These are phyloP conservation scores for Morella rubra DNA, from an alignment of 306 rosid species.

Conservation along the genomic window DNA sequence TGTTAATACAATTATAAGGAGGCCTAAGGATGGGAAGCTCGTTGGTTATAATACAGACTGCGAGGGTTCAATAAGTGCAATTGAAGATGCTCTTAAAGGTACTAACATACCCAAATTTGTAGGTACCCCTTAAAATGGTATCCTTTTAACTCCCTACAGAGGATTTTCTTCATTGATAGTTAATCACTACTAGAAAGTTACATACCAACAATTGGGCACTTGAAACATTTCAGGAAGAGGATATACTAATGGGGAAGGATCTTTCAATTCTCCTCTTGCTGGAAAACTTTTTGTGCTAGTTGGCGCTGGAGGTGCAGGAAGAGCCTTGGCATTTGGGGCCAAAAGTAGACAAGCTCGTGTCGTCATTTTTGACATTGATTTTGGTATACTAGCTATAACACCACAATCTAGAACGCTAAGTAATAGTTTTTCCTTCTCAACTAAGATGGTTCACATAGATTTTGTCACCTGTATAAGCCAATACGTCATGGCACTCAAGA, in stretches of 20 bases:
- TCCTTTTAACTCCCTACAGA: neutral
- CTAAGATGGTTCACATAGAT: neutral
- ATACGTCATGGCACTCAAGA: neutral
- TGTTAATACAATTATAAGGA: slow-evolving; percentile 47
- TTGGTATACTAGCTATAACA: slow-evolving; percentile 29
- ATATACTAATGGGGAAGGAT: slow-evolving; percentile 34
- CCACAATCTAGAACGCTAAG: slow-evolving; percentile 1
- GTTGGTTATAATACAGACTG: slow-evolving; percentile 52
- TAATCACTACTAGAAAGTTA: neutral
- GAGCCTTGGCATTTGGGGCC: slow-evolving; percentile 53
- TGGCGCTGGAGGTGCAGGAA: slow-evolving; percentile 61
- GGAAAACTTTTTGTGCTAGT: slow-evolving; percentile 44
- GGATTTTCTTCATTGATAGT: neutral
- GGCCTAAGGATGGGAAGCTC: slow-evolving; percentile 42
- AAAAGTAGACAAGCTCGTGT: slow-evolving; percentile 45
- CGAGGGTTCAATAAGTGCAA: slow-evolving; percentile 50
- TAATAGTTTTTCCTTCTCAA: neutral
- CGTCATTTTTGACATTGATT: slow-evolving; percentile 49
- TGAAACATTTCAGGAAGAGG: slow-evolving; percentile 31
- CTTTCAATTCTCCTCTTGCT: slow-evolving; percentile 32
- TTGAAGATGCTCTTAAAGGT: slow-evolving; percentile 51
- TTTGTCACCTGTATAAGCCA: neutral
- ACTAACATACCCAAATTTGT: neutral
- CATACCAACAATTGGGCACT: neutral
- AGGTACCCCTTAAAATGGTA: slow-evolving; percentile 3